Base-by-base conservation (phyloP, 352 stramenopile genomes). In the Pythium pyrilobum region DNA sequence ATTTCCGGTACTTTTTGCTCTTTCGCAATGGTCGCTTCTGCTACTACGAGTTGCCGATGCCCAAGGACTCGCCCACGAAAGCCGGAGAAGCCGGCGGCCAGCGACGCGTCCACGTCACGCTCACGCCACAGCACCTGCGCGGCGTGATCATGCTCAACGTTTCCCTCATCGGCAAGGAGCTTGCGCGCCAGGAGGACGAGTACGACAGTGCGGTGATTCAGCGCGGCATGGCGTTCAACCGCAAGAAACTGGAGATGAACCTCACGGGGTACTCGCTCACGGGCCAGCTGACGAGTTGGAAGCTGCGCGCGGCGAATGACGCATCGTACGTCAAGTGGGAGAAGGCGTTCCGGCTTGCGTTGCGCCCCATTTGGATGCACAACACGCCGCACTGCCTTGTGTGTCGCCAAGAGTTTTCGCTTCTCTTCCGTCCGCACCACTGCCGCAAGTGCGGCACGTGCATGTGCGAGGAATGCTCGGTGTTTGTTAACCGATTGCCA, bases 21-120 rank as follows among this genome's bases (percentile, higher is more conserved):
- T 90, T 79, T 56, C 77, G 80, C 51, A 90, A 89, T 42, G 82
- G 82, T 28, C 74, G 80, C 43, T 86, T 93, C 57, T 91, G 81
- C 72, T 93, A 93, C 67, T 93, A 93, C 59, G 82, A 93, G 60
- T 64, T 93, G 45, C 78, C 80, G 16, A 83, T 93, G 60, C 72
- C 74, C 18, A 58, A 71, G 4, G 48, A 66, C 10, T 52, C 63
- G n/a, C 57, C 59, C 5, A 53, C 43, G 2, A 40, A 48, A 3
- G 18, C 15, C 23, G 41, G n/a, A 13, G 8, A 23, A 3, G 36
- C 6, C 16, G 48, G 32, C 23, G 48, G 42, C 6, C 62, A 33
- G 53, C 64, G 69, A 3, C 60, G 76, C 9, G 74, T 88, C 21
- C 81, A 91, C 41, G 57, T 91, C 5, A 91, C 80, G 49, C 77